A percentile compares a stretch with the other conserved stretches of the same genome.
Evolutionary conservation across 2,329 filamentous ascomycete species (phyloP).

Genomic region (Colletotrichum orchidophilum): DNA sequence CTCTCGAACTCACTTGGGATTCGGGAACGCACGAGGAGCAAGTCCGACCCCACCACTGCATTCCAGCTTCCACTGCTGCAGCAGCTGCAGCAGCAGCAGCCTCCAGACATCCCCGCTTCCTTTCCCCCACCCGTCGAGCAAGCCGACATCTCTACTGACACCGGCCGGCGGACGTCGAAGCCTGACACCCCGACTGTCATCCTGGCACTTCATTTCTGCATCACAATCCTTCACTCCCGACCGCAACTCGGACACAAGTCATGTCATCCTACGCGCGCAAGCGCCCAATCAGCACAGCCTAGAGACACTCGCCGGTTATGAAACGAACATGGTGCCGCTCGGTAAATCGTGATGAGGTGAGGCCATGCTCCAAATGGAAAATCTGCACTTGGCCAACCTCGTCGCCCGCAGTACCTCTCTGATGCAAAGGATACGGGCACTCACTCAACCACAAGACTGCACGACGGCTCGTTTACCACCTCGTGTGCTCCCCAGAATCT

Average conservation of each 20-base stretch:
- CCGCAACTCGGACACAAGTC: slow-evolving; percentile 4
- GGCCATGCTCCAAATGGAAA: not conserved
- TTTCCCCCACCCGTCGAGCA: not conserved
- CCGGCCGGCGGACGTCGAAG: not conserved
- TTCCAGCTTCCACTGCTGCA: not conserved
- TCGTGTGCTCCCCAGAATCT: not conserved
- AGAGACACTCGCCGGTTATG: not conserved
- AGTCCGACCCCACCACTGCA: not conserved
- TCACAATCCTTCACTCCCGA: slow-evolving; percentile 2
- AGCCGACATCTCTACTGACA: not conserved
- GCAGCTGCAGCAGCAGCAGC: not conserved
- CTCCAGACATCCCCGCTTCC: not conserved
- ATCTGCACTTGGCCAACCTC: not conserved
- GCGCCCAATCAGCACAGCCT: not conserved
- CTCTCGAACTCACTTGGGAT: not conserved
- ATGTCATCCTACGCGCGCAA: not conserved
- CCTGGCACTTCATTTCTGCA: slow-evolving; percentile 4
- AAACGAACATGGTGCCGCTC: not conserved
- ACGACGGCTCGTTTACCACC: not conserved
- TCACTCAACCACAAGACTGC: not conserved
- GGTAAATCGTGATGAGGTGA: not conserved
- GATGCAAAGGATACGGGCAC: not conserved
- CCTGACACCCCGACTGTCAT: not conserved
- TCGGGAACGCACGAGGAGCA: not conserved
- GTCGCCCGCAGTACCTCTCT: not conserved